These are phyloP conservation scores for Hygrophorus russula DNA, from an alignment of 768 basidiomycete species.

Conservation along the genomic window DNA sequence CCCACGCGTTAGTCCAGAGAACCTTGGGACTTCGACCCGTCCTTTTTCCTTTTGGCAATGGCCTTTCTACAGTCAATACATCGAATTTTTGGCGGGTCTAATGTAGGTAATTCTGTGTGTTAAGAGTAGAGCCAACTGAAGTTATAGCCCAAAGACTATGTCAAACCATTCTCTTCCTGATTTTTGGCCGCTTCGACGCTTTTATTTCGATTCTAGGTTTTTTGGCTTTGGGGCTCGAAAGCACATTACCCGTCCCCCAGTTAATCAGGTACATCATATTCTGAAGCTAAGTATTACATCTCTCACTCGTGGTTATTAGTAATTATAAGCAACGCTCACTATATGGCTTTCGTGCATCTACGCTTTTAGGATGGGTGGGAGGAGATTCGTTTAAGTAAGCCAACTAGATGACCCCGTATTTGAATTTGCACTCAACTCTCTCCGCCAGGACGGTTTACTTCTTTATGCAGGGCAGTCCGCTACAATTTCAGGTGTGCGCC, in stretches of 20 bases:
- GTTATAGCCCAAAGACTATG: slow-evolving; percentile 31
- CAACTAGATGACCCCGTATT: not conserved
- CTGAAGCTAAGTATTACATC: slow-evolving; percentile 2
- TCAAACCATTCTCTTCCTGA: slow-evolving; percentile 63
- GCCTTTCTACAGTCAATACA: slow-evolving; percentile 63
- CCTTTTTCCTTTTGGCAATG: slow-evolving; percentile 83
- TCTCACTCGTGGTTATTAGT: slow-evolving; percentile 23
- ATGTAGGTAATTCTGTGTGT: slow-evolving; percentile 32
- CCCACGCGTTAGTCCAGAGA: slow-evolving; percentile 49
- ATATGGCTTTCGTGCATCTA: slow-evolving; percentile 79
- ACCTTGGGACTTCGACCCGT: slow-evolving; percentile 44
- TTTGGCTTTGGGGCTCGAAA: slow-evolving; percentile 71
- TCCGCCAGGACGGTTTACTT: slow-evolving; percentile 61
- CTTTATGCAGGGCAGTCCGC: slow-evolving; percentile 56
- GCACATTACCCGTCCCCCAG: slow-evolving; percentile 79
- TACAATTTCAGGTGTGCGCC: slow-evolving; percentile 78
- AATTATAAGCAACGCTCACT: slow-evolving; percentile 72
- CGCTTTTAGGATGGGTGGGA: slow-evolving; percentile 72
- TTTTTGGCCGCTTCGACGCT: slow-evolving; percentile 50
- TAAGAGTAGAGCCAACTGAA: slow-evolving; percentile 15
- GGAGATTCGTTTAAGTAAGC: slow-evolving; percentile 77
- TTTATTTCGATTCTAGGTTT: slow-evolving; percentile 64
- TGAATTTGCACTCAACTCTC: not conserved
- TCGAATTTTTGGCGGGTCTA: slow-evolving; percentile 72
- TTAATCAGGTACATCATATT: slow-evolving; percentile 47